Base-by-base conservation (phyloP, 2,329 filamentous ascomycete genomes). In the Pseudogymnoascus sp. region DNA sequence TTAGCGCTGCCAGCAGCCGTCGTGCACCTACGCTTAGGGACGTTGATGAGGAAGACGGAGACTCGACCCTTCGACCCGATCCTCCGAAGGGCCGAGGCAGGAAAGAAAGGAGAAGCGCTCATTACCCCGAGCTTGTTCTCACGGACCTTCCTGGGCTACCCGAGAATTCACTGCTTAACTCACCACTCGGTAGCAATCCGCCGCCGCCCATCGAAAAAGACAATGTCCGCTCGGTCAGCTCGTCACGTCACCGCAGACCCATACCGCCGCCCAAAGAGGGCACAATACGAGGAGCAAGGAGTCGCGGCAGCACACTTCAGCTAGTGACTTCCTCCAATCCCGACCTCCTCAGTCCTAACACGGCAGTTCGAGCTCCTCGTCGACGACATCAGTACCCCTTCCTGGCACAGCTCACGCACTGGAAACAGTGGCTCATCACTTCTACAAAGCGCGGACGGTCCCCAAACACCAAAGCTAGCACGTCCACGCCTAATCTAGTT, bases 1-100 rank as follows among this genome's bases (percentile, higher is more conserved):
- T 97, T 54, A 97, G 95, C 66, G 91, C 90, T 64, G 92, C 93
- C 5, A 97, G 93, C 64, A 93, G 90, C 73, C 85, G 89, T 45
- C 83, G 96, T 71, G 90, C 90, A 1, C 88, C 91, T 8, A 87
- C 86, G 18, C 79, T 96, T 14, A 83, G 86, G 54, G 89, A 93
- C 67, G 89, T 93, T 11, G 86, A 92, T 64, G 91, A 96, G 74
- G 89, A 93, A 72, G 86, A 85, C 3, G 79, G 80, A 14, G 77
- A 80, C 26, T 76, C 77, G 21, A 65, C 71, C 59, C 71, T 64
- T 7, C 75, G 80, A n/a, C 74, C 76, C 8, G 79, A 83, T 14
- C 79, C 84, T 31, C 84, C 90, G 0, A 84, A 86, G 69, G 85
- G 87, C 67, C 84, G 93, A 67, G 93, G 93, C 1, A 83, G 93